Evolutionary conservation across 179 eudicot species (phyloP), one percentile per base, ranked within the genome.

Genomic region (Corrigiola litoralis): DNA sequence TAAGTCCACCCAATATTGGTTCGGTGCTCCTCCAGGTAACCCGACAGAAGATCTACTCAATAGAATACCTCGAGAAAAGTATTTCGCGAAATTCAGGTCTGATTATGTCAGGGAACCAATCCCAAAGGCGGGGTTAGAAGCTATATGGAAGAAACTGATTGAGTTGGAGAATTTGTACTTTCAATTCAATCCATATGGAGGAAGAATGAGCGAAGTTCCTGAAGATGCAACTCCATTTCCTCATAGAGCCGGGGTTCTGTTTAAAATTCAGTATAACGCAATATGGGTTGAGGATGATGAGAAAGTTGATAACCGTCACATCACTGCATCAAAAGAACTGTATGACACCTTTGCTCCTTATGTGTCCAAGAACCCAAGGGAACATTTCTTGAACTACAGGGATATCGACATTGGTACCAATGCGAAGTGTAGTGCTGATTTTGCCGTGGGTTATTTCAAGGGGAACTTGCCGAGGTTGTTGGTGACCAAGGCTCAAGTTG

Each of bases 351-450:
- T 78, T 50, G 61, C 67, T 28, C 78, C 75, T 10, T 78, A 61
- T 34, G 81, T 74, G 58, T 78, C 81, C 10, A 70, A 55, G 47
- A 56, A 73, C 41, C 78, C 81, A 2, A 78, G 81, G 52, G 78
- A 71, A 51, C 72, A 72, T 61, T 77, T 73, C 58, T 66, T 78
- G 78, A 78, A 78, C 48, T 73, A 78, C 38, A 61, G 81, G 36
- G 81, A 78, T 41, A 18, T 78, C 20, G 81, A 78, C 4, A 58
- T 70, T 16, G 78, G 81, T 3, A 61, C 71, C 5, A 73, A 61
- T 58, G 55, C 25, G 10, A 24, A 33, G 20, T 44, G 66, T 14
- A 58, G 70, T 8, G 5, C 49, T n/a, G 42, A 18, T 11, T 71
- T 72, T 65, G 75, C 60, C 2, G 31, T 28, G 2, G 53, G 23